Percentiles rank a stretch among this genome's conserved stretches.
These are phyloP conservation scores for Bocquillonia castaneifolia DNA, from an alignment of 441 rosid species.

Conservation along the genomic window DNA sequence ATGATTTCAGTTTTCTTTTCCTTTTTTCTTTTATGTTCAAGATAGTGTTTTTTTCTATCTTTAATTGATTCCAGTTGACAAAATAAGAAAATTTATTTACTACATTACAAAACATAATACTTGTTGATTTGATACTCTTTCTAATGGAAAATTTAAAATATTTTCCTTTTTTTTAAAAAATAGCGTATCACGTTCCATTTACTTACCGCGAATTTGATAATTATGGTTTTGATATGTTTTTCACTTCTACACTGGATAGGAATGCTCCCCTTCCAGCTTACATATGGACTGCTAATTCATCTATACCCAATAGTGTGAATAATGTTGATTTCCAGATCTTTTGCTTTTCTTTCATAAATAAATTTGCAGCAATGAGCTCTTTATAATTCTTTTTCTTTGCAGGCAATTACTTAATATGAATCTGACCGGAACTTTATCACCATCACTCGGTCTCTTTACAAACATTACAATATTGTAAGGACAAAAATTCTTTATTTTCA, in stretches of 20 bases:
- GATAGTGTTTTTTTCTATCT: too few species aligned
- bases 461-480: conserved; percentile 61
- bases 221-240: not conserved
- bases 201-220: too few species aligned
- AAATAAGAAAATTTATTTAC: too few species aligned
- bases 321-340: not conserved
- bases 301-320: not conserved
- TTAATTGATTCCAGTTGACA: too few species aligned
- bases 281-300: not conserved
- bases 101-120: too few species aligned
- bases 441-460: conserved; percentile 66
- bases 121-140: too few species aligned
- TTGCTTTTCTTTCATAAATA: not conserved
- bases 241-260: not conserved
- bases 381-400: conserved; percentile 23
- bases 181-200: too few species aligned
- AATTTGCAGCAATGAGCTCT: not conserved
- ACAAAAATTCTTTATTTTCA: not conserved
- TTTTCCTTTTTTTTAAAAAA: too few species aligned
- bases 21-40: not conserved
- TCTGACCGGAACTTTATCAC: conserved; percentile 75
- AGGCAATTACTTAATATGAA: conserved; percentile 77
- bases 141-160: too few species aligned
- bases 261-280: not conserved
- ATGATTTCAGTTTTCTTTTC: conserved; percentile 21